phyloP scores from a whole-genome alignment of 1,284 basidiomycete genomes.

The Cryptococcus floricola region DNA sequence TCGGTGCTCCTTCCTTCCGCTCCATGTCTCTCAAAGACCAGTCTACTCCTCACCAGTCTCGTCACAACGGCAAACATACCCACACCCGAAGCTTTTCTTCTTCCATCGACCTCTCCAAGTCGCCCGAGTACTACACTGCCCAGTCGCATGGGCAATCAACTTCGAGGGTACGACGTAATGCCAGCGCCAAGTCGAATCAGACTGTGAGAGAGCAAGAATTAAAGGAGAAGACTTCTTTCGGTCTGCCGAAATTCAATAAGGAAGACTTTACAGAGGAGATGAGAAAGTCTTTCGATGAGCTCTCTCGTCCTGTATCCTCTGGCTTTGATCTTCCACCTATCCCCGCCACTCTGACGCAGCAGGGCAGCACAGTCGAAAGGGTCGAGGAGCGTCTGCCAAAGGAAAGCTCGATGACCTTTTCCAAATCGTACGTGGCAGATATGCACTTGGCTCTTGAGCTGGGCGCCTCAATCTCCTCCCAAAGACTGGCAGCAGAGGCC shows the following conservation, averaged over 20 bases:
- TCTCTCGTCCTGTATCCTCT: conserved; percentile 1
- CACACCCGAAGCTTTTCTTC: conserved; percentile 17
- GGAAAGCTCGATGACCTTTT: conserved; percentile 4
- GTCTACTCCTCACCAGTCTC: conserved; percentile 7
- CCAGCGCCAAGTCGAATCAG: not conserved
- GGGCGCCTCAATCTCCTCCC: not conserved
- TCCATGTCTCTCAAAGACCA: conserved; percentile 4
- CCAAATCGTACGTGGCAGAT: conserved; percentile 9
- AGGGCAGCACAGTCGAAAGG: not conserved
- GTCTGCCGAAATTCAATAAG: conserved; percentile 17
- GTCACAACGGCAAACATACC: not conserved
- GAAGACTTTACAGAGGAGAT: conserved; percentile 24
- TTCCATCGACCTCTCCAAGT: conserved; percentile 21
- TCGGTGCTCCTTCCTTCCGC: conserved; percentile 9
- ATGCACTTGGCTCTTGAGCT: conserved; percentile 12
- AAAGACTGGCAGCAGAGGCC: not conserved
- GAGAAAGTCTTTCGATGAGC: conserved; percentile 21
- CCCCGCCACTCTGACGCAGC: conserved; percentile 7
- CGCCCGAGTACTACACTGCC: conserved; percentile 17
- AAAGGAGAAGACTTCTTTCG: conserved; percentile 23
- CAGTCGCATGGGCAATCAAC: not conserved
- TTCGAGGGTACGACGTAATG: not conserved
- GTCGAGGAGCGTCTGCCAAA: not conserved
- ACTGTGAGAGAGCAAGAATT: conserved; percentile 4
- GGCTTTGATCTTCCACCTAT: conserved; percentile 29